These are phyloP conservation scores for Sphenostylis stenocarpa DNA, from an alignment of 306 rosid genomes.

Conservation along the genomic window DNA sequence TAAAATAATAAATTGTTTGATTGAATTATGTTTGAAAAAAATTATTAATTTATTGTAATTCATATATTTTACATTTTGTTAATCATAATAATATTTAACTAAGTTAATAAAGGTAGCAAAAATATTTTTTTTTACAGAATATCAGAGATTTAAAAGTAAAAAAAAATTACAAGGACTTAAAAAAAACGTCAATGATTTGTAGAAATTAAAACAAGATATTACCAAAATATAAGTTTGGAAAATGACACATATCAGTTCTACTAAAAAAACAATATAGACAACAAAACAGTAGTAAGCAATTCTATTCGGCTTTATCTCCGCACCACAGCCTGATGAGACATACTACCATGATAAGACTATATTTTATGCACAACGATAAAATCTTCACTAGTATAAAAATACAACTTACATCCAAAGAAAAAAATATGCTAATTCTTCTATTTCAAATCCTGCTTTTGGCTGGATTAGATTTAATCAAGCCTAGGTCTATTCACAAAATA, in stretches of 20 bases:
- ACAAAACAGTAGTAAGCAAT: neutral
- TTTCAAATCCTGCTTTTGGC: neutral
- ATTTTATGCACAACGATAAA: neutral
- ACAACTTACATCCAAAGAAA: constrained; percentile 20
- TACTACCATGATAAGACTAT: neutral
- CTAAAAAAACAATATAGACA: neutral
- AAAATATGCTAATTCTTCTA: neutral
- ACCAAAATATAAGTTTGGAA: neutral
- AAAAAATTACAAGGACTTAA: no score
- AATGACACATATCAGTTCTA: neutral
- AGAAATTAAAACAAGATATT: no score
- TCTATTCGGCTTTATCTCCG: neutral
- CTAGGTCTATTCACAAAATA: constrained; percentile 18
- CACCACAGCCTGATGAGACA: neutral
- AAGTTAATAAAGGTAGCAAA: no score
- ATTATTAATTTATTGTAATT: no score
- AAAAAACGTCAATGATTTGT: no score
- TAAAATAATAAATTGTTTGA: no score
- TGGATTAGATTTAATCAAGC: constrained; percentile 25
- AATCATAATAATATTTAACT: no score
- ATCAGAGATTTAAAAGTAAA: no score
- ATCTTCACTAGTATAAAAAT: neutral
- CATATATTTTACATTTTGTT: no score
- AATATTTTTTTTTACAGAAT: no score
- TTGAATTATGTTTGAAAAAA: no score